These are phyloP conservation scores for Aureobasidium sp. DNA, from an alignment of 2,329 filamentous ascomycete species.

Conservation along the genomic window DNA sequence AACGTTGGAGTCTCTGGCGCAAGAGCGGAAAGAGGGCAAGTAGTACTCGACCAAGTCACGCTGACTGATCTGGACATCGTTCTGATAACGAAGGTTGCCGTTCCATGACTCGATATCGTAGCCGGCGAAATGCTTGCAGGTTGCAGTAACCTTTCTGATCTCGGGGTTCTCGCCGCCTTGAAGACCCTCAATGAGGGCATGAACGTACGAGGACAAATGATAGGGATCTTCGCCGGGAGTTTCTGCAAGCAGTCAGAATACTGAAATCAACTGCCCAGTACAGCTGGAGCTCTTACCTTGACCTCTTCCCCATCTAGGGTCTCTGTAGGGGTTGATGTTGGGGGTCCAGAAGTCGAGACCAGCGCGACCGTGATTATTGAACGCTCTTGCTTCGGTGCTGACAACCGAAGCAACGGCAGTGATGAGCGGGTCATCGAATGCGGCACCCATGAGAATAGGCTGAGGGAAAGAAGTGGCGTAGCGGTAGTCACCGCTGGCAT, in stretches of 20 bases:
- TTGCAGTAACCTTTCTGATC: slow-evolving; percentile 37
- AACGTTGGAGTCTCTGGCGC: slow-evolving; percentile 39
- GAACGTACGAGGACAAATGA: slow-evolving; percentile 30
- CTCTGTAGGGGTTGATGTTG: slow-evolving; percentile 57
- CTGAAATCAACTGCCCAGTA: not conserved
- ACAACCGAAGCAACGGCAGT: slow-evolving; percentile 49
- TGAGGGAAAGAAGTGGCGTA: slow-evolving; percentile 60
- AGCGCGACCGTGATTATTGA: slow-evolving; percentile 52
- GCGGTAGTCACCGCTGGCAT: slow-evolving; percentile 46
- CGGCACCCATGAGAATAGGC: slow-evolving; percentile 55
- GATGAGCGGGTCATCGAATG: slow-evolving; percentile 59
- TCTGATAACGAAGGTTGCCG: slow-evolving; percentile 38
- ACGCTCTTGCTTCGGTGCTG: slow-evolving; percentile 57
- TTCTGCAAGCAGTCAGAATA: not conserved
- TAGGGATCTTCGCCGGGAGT: slow-evolving; percentile 25
- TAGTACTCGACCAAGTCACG: slow-evolving; percentile 65
- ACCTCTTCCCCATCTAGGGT: slow-evolving; percentile 39
- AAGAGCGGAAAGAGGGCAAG: slow-evolving; percentile 55
- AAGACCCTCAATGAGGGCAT: slow-evolving; percentile 29
- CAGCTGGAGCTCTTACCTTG: slow-evolving; percentile 27
- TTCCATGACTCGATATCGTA: slow-evolving; percentile 30
- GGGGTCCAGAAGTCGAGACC: slow-evolving; percentile 54
- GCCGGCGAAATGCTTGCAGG: slow-evolving; percentile 41
- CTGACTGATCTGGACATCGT: slow-evolving; percentile 49
- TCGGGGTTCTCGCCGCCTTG: slow-evolving; percentile 28